Conservation (phyloP, 345 rosid species). For the Barbarea vulgaris region DNA sequence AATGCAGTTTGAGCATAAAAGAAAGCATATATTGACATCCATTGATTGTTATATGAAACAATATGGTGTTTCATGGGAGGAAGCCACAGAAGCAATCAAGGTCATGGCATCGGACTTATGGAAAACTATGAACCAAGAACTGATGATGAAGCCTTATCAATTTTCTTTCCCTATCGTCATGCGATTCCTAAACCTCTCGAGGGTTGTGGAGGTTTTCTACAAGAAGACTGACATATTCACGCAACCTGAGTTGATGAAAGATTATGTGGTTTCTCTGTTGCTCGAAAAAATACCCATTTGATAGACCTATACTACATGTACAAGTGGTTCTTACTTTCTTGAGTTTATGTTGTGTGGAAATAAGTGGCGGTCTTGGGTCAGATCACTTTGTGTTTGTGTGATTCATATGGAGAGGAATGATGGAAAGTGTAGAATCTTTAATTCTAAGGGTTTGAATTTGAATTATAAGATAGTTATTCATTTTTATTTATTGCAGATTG, state of each 20-base stretch:
- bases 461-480: too few relatives aligned
- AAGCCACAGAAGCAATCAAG: slow-evolving; percentile 3
- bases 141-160: background rate
- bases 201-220: slow-evolving; percentile 27
- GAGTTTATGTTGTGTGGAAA: background rate
- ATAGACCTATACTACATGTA: background rate
- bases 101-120: background rate
- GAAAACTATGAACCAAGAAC: slow-evolving; percentile 26
- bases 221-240: background rate
- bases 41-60: slow-evolving; percentile 28
- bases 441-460: too few relatives aligned
- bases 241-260: background rate
- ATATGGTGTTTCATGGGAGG: slow-evolving; percentile 2
- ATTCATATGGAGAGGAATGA: too few relatives aligned
- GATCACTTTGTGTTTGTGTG: too few relatives aligned
- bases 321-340: background rate
- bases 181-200: slow-evolving; percentile 24
- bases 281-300: background rate
- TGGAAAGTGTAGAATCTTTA: too few relatives aligned
- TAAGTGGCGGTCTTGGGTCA: background rate
- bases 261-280: background rate
- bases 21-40: slow-evolving; percentile 9
- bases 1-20: slow-evolving; percentile 21
- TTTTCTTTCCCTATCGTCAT: background rate
- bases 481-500: too few relatives aligned